Base-by-base conservation (phyloP, 2,329 filamentous ascomycete species). In the Ambrosiella xylebori region DNA sequence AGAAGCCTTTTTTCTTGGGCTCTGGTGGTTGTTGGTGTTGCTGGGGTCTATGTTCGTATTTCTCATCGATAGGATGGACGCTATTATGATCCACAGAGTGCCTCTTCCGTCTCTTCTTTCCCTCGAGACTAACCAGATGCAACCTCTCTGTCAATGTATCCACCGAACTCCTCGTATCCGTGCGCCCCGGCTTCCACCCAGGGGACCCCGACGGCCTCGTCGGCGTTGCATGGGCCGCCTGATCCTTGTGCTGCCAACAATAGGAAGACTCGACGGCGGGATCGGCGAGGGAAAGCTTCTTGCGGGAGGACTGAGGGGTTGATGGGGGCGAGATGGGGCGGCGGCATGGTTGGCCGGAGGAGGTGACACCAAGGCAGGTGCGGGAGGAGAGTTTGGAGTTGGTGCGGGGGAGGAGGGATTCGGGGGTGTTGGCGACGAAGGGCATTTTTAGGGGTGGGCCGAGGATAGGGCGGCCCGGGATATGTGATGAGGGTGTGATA, bases 181-280 rank as follows among this genome's bases (percentile, higher is more conserved):
- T 27, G 27, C 27, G 27, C 27, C 27, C 27, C 27, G 27, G 27
- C 27, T 27, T 27, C 27, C 27, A 27, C 27, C 27, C 4, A 27
- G 27, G 27, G 82, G 78, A 27, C 19, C 52, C 39, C 8, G 15
- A 38, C 39, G 35, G 27, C 3, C 27, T 27, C 27, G 27, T 27
- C 27, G 74, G 68, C 7, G 75, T 74, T 59, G 68, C 65, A 41
- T 59, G 57, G 63, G 68, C 66, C 58, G 88, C 88, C 69, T 98
- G 93, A 59, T 93, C 88, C 67, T 87, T 90, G 73, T 98, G 93
- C 68, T 96, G 89, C 85, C 87, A 95, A 74, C 91, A 97, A 71
- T 89, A 96, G 54, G 84, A 78, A n/a, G 71, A 74, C 61, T 81
- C 77, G 75, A 61, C 81, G 76, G 45, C 57, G 73, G 71, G 5